Base-by-base conservation (phyloP, 129 eudicot species). In the Centrapalus pauciflorus region DNA sequence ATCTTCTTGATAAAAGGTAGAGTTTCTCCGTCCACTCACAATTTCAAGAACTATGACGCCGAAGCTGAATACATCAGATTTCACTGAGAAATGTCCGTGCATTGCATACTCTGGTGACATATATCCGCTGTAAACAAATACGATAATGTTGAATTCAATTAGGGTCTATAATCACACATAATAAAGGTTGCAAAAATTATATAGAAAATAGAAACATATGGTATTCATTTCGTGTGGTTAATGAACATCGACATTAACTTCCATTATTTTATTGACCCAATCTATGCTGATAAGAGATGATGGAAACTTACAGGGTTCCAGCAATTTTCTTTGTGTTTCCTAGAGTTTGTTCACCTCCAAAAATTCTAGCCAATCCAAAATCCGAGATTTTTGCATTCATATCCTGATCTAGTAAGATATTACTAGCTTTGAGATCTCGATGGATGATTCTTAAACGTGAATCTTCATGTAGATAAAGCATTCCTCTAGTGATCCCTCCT, bases 101-200 rank as follows among this genome's bases (percentile, higher is more conserved):
- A 67, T 67, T 20, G 79, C 77, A 29, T 85, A 85, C 76, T 85
- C 91, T 0, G 91, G 91, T 5, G 90, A 45, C 87, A 85, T 85
- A 54, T 85, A 85, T 26, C 90, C 87, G 2, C 91, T 85, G 61
- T 9, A 74, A 33, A 27, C 16, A 71, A 4, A 20, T 21, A 63
- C 8, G 1, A 70, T 16, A 54, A 40, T 55, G 29, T 26, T n/a
- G 10, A 24, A 16, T 55, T 68, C 64, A 5, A 8, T 24, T 23
- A 52, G 7, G 4, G 32, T 12, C 61, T 52, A 51, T 23, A 33
- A 52, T 52, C 37, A 69, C 34, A 55, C 27, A 52, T 30, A 43
- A n/a, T 17, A 41, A 41, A 12, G 14, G 14, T 43, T 43, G 50
- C 17, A 40, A 40, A 34, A 34, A 34, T 34, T 38, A 5, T 16